Base-by-base conservation (phyloP, 2,329 filamentous ascomycete genomes). In the Cercospora berteroae region DNA sequence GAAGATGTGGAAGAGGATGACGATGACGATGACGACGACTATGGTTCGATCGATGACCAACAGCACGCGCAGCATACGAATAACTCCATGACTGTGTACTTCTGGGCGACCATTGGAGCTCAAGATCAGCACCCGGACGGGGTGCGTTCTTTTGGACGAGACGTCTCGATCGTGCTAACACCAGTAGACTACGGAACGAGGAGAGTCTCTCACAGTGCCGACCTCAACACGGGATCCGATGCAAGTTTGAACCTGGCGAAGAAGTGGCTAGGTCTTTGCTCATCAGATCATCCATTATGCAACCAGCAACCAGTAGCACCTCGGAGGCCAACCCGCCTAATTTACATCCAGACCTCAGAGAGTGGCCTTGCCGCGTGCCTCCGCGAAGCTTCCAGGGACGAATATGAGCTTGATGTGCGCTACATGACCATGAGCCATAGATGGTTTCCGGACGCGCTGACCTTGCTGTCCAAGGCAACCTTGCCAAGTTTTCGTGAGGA, bases 381-480 rank as follows among this genome's bases (percentile, higher is more conserved):
- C 48, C 48, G 23, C 48, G 48, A 55, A 25, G 48, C 48, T 27
- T 55, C 48, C 48, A 16, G 23, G 16, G 23, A 55, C 48, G 48
- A 55, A 27, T 55, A 27, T 27, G 48, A 55, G 23, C 48, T 13
- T 27, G 48, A 25, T 29, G 48, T 55, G 23, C 48, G 48, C 48
- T 61, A 61, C 39, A 48, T 61, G 59, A 61, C 59, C 9, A 27
- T 61, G 39, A 61, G 59, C 36, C 59, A 61, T 44, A 20, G 59
- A 29, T 61, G 59, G 59, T 29, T 29, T 25, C n/a, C 33, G 18
- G n/a, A 29, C 5, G 27, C 44, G 18, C 18, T 48, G 5, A 29
- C 36, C 12, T 29, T 20, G n/a, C 33, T 61, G 18, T 29, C 39
- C 27, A 44, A 48, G n/a, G 36, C 27, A 16, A 61, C 27, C 18